These are phyloP conservation scores for Trichoderma breve DNA, from an alignment of 2,329 filamentous ascomycete species.

Conservation along the genomic window DNA sequence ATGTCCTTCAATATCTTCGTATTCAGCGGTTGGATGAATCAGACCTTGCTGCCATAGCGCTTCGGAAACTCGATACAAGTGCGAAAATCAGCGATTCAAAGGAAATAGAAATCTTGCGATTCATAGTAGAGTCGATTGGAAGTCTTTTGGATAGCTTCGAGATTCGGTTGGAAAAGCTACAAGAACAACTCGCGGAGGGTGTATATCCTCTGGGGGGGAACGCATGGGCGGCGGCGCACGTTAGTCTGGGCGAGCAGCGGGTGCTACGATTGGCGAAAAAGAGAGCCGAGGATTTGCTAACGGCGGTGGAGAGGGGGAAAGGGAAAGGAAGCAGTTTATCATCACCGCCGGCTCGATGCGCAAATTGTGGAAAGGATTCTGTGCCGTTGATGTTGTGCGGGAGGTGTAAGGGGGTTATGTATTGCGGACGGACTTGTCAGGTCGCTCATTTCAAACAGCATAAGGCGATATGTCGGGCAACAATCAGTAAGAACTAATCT, in stretches of 20 bases:
- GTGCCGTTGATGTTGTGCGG: slow-evolving; percentile 21
- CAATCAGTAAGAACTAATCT: background rate
- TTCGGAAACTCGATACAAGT: slow-evolving; percentile 25
- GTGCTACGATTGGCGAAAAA: slow-evolving; percentile 34
- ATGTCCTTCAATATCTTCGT: slow-evolving; percentile 36
- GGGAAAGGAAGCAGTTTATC: too few relatives aligned
- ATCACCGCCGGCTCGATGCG: slow-evolving; percentile 6
- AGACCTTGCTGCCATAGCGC: slow-evolving; percentile 29
- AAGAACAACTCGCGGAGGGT: slow-evolving; percentile 32
- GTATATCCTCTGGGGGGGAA: slow-evolving; percentile 34
- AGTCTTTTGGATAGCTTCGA: slow-evolving; percentile 32
- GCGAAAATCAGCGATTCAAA: slow-evolving; percentile 33
- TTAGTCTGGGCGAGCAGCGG: slow-evolving; percentile 32
- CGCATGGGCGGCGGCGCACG: slow-evolving; percentile 37
- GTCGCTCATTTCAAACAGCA: slow-evolving; percentile 23
- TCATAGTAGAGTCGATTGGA: slow-evolving; percentile 34
- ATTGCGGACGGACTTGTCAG: slow-evolving; percentile 21
- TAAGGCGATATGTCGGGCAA: slow-evolving; percentile 18
- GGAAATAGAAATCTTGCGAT: slow-evolving; percentile 33
- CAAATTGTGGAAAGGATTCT: slow-evolving; percentile 20
- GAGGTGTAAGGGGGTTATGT: slow-evolving; percentile 21
- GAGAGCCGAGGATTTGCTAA: slow-evolving; percentile 33
- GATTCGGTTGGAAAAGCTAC: slow-evolving; percentile 32
- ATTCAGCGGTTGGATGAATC: slow-evolving; percentile 35
- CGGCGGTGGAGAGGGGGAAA: slow-evolving; percentile 7